A percentile compares a stretch with the other conserved stretches of the same genome.
phyloP scores from a whole-genome alignment of 2,329 filamentous ascomycete species.

The Epichloe baconii region DNA sequence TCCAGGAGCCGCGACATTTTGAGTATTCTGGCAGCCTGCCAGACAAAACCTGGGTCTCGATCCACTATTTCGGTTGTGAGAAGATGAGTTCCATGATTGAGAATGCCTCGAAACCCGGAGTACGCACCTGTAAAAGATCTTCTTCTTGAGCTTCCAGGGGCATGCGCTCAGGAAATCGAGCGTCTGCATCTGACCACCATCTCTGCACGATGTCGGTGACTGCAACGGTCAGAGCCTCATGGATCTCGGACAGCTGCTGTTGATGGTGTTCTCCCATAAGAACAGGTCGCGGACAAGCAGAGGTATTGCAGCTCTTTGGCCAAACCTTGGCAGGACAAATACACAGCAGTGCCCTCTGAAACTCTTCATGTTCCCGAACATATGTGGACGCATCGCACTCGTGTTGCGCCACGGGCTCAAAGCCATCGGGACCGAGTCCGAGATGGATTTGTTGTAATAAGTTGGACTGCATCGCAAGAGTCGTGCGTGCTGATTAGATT shows the following conservation, averaged over 20 bases:
- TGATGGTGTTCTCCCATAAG: conserved; percentile 19
- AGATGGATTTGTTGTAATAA: conserved; percentile 12
- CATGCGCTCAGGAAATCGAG: conserved; percentile 20
- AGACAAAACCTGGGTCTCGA: conserved; percentile 14
- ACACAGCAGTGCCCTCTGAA: conserved; percentile 9
- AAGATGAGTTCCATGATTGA: neutral
- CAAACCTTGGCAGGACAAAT: conserved; percentile 16
- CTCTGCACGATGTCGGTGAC: conserved; percentile 23
- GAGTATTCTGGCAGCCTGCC: conserved; percentile 13
- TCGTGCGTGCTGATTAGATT: too few relatives aligned
- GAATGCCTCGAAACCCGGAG: neutral
- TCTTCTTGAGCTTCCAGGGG: conserved; percentile 19
- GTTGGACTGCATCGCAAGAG: neutral
- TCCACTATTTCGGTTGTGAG: conserved; percentile 12
- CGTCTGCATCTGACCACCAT: conserved; percentile 24
- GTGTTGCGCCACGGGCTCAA: conserved; percentile 1
- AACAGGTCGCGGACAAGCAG: conserved; percentile 21
- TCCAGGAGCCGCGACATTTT: conserved; percentile 19
- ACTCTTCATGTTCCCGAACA: conserved; percentile 9
- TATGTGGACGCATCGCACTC: conserved; percentile 3
- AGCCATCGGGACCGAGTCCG: conserved; percentile 1
- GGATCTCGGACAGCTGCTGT: conserved; percentile 16
- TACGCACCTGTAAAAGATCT: conserved; percentile 14
- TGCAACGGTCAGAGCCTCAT: conserved; percentile 18
- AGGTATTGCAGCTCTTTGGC: conserved; percentile 15